Percentiles rank a stretch among this genome's conserved stretches.
Evolutionary conservation across 345 rosid genomes (phyloP).

Genomic region (Rhodomyrtus tomentosa): DNA sequence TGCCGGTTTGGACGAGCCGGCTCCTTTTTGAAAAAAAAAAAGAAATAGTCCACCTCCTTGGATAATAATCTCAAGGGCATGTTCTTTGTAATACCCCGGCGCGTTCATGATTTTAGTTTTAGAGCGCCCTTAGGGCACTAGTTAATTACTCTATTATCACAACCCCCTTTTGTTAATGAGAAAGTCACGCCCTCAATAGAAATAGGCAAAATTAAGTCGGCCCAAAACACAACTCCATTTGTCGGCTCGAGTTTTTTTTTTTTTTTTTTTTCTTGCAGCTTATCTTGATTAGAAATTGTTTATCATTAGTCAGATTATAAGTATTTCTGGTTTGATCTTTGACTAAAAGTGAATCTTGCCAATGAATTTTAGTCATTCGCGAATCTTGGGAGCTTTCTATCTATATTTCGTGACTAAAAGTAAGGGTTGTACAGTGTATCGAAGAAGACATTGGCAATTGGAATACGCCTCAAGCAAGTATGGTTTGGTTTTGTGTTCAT

Average conservation of each 20-base stretch:
- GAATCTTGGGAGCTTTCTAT: neutral
- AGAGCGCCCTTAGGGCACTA: accelerated
- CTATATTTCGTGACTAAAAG: neutral
- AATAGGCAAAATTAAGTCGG: neutral
- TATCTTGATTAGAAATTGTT: neutral
- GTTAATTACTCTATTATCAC: neutral
- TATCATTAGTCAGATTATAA: accelerated
- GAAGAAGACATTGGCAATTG: neutral
- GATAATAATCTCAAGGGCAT: neutral
- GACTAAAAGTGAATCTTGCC: neutral
- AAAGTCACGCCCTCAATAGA: neutral
- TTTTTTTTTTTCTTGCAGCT: neutral
- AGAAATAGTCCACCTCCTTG: neutral
- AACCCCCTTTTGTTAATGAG: neutral
- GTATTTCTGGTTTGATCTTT: neutral
- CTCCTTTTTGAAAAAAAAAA: too few species aligned
- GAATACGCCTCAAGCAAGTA: neutral
- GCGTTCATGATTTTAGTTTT: neutral
- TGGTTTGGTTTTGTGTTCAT: neutral
- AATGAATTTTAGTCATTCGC: neutral
- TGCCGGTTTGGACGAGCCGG: too few species aligned
- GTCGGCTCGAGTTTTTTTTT: neutral
- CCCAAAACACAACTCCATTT: neutral
- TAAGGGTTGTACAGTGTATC: neutral
- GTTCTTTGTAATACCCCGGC: neutral